Percentiles rank a stretch among this genome's conserved stretches.
Conservation (phyloP, 805 yeast genomes). For the Candida suzukii region DNA sequence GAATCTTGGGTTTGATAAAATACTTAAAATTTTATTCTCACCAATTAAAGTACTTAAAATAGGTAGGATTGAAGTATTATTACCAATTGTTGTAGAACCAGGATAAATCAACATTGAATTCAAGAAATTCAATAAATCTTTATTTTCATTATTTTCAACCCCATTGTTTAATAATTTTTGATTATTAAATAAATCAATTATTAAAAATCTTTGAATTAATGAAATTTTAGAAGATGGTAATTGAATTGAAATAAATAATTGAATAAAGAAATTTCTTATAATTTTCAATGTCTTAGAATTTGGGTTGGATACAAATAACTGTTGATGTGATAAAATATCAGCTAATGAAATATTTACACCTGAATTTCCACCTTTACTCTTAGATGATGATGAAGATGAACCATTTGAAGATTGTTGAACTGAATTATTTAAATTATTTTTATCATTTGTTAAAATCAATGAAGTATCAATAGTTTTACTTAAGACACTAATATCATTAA, state of each 20-base stretch:
- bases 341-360: constrained; percentile 52
- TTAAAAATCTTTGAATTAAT: constrained; percentile 41
- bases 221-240: constrained; percentile 60
- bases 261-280: constrained; percentile 40
- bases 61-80: constrained; percentile 55
- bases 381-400: constrained; percentile 4
- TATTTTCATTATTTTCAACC: constrained; percentile 10
- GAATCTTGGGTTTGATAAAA: constrained; percentile 68
- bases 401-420: constrained; percentile 1
- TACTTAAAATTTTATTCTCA: constrained; percentile 43
- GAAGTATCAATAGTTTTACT: constrained; percentile 55
- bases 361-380: constrained; percentile 15
- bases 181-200: constrained; percentile 30
- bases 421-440: not conserved
- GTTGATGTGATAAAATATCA: constrained; percentile 62
- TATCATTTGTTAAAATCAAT: constrained; percentile 26
- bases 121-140: constrained; percentile 41
- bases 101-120: constrained; percentile 62
- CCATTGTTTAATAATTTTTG: constrained; percentile 20
- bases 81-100: constrained; percentile 29
- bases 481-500: constrained; percentile 43
- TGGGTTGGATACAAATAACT: constrained; percentile 40
- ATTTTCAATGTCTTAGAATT: constrained; percentile 27
- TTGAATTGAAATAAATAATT: constrained; percentile 38
- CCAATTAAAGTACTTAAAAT: constrained; percentile 50